Base-by-base conservation (phyloP, 306 rosid genomes). In the Cucumis hystrix region DNA sequence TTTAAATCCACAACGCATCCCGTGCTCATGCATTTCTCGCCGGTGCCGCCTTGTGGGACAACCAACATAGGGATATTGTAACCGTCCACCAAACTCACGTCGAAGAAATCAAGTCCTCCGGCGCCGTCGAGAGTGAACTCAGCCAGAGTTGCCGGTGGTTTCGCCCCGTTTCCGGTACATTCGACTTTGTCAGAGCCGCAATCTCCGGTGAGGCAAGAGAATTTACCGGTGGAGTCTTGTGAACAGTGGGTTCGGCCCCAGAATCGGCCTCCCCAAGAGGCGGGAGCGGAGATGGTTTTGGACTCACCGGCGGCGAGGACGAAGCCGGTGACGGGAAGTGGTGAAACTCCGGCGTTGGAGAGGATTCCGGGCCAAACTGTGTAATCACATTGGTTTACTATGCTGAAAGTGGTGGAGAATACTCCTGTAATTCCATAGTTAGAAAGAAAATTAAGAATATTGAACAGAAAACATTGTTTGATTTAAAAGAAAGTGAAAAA, bases 351-450 rank as follows among this genome's bases (percentile, higher is more conserved):
- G 17, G 98, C 97, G 87, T 87, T 93, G 0, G 98, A 54, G 12
- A 91, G 96, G 83, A 89, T 89, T 80, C 98, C 98, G 0, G 97
- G 98, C 98, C 98, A 93, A 4, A 93, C 93, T 0, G 92, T 87
- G 78, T 91, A 76, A 17, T 88, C 95, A 84, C 98, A 93, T 82
- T 93, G 87, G 89, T 93, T 93, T 23, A 88, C 65, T 1, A 93
- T 3, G 14, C 90, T 89, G 88, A 93, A 93, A 6, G 91, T 88
- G 2, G 88, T 93, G 57, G 97, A 88, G 25, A 74, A 17, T 4
- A 77, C 96, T 54, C 85, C 96, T 92, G 90, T 33, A 73, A 54
- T 55, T 17, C 6, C 13, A 30, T 18, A 71, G 43, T 25, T 18
- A 4, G 1, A 41, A n/a, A 16, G 0, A 30, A 45, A 47, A 45